These are phyloP conservation scores for Eucalyptus melliodora DNA, from an alignment of 345 rosid species.

Conservation along the genomic window DNA sequence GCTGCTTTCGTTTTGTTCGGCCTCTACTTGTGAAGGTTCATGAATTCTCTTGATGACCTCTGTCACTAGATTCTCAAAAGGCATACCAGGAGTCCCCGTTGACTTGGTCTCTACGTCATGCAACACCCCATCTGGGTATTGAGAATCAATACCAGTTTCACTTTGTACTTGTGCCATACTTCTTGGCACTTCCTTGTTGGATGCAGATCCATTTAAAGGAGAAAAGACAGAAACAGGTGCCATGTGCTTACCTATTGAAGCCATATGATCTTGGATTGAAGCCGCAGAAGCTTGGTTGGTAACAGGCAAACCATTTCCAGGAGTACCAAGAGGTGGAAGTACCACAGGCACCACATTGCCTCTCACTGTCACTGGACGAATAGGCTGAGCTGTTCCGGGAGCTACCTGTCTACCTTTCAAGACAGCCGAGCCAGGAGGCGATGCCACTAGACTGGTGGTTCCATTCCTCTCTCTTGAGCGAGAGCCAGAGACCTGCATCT, in stretches of 20 bases:
- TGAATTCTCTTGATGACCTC: conserved; percentile 42
- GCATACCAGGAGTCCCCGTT: conserved; percentile 10
- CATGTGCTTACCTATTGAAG: conserved; percentile 16
- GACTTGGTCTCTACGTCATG: conserved; percentile 9
- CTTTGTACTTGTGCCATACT: background rate
- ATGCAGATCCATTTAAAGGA: conserved; percentile 11
- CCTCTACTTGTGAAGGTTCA: conserved; percentile 17
- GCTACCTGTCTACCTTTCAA: conserved; percentile 8
- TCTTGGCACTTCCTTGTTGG: background rate
- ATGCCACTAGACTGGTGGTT: background rate
- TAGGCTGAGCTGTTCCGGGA: conserved; percentile 15
- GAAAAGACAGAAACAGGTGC: conserved; percentile 1
- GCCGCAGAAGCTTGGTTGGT: conserved; percentile 2
- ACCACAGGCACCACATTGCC: conserved; percentile 38
- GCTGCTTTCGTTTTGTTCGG: conserved; percentile 3
- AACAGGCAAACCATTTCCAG: conserved; percentile 22
- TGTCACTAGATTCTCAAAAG: conserved; percentile 50
- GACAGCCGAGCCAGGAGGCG: background rate
- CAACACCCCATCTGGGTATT: background rate
- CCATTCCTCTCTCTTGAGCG: background rate
- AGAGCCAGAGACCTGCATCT: background rate
- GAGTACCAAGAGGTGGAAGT: conserved; percentile 28
- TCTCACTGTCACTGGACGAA: conserved; percentile 12
- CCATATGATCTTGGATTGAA: background rate
- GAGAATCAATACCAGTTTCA: conserved; percentile 4